Percentiles rank a stretch among this genome's conserved stretches.
Conservation (phyloP, 164 flowering plant species). For the Vitis cinerea region DNA sequence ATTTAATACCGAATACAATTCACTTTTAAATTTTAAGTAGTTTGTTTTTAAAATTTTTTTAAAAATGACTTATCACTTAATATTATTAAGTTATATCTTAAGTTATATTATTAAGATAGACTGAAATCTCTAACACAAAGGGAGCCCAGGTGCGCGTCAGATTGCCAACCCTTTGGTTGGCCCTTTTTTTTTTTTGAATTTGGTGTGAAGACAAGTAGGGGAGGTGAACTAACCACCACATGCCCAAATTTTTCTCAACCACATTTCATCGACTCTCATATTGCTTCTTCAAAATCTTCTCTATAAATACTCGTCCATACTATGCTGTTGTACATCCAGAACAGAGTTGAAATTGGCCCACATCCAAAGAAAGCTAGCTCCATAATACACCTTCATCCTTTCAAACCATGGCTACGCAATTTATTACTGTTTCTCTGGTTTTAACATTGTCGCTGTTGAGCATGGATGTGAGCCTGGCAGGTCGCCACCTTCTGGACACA, state of each 20-base stretch:
- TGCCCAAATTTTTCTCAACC: slow-evolving; percentile 5
- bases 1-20: too few relatives aligned
- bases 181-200: background rate
- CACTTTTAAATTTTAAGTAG: too few relatives aligned
- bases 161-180: too few relatives aligned
- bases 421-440: slow-evolving; percentile 4
- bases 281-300: background rate
- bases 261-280: slow-evolving; percentile 11
- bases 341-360: too few relatives aligned
- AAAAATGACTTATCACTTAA: too few relatives aligned
- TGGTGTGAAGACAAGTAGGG: background rate
- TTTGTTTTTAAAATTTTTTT: too few relatives aligned
- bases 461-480: slow-evolving; percentile 13
- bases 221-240: slow-evolving; percentile 5
- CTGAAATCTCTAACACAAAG: too few relatives aligned
- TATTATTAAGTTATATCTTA: too few relatives aligned
- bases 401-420: slow-evolving; percentile 15
- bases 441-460: slow-evolving; percentile 11
- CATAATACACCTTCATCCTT: background rate
- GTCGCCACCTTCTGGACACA: slow-evolving; percentile 25
- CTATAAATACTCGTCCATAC: slow-evolving; percentile 2
- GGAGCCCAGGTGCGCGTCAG: too few relatives aligned
- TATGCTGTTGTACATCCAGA: background rate
- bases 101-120: too few relatives aligned
- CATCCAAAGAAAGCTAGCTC: background rate